Evolutionary conservation across 2,329 filamentous ascomycete genomes (phyloP), one percentile per base, ranked within the genome.

Genomic region (Talaromyces sp.): DNA sequence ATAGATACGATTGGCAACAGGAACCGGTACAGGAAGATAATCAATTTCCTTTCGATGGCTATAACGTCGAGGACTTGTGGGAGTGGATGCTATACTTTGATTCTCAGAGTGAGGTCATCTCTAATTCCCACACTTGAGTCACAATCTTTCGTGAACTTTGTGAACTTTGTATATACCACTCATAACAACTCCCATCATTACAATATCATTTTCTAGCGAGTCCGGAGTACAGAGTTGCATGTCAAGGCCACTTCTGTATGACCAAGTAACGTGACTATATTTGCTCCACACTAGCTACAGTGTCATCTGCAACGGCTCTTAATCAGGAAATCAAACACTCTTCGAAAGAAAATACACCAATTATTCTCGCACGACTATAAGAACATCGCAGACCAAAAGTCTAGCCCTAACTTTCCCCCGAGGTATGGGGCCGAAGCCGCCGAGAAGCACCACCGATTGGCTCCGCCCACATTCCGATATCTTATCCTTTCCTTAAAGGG

Each of bases 31-130:
- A 54, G 51, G 29, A 64, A n/a, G 64, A 67, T 17, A 47, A 65
- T 43, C 22, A 65, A 2, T 70, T 66, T 47, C 69, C 69, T 0
- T 71, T 71, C 22, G 69, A 70, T 15, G 69, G 69, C 1, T 71
- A 67, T 13, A 70, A 71, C 62, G 69, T 71, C 2, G 69, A 69
- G 22, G 69, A 71, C n/a, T 51, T 71, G 40, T 71, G 69, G 69
- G 69, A 71, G 40, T 71, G 69, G 69, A 71, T 71, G 69, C 51
- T 70, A 31, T 68, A 65, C 45, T 68, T 68, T 29, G 69, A 70
- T 60, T 66, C 64, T 49, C 63, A 59, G 17, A 43, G 53, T 7
- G 67, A 63, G 11, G 62, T 60, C 2, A 34, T 63, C 3, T 63
- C 61, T 15, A 36, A 45, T 58, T 17, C 61, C 7, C 31, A 19